phyloP scores from a whole-genome alignment of 129 eudicot genomes.

The Daucus carota region DNA sequence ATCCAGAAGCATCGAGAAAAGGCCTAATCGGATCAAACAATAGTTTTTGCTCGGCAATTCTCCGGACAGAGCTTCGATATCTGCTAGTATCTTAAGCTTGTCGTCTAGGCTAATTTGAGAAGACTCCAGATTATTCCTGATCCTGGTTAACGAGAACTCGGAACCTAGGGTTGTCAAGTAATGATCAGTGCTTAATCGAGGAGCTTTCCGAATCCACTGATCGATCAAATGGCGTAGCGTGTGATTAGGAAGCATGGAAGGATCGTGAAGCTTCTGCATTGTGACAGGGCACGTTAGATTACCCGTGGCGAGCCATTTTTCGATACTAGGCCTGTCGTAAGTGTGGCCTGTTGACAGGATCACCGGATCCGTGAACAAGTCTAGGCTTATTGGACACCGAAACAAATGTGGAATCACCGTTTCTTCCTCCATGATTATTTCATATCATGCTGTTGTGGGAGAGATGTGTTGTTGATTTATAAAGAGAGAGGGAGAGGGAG shows the following conservation, averaged over 20 bases:
- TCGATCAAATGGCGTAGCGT: conserved; percentile 32
- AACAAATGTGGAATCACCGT: conserved; percentile 28
- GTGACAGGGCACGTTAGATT: conserved; percentile 38
- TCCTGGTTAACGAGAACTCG: conserved; percentile 13
- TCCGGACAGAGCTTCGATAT: conserved; percentile 11
- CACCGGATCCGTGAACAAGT: conserved; percentile 38
- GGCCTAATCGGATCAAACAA: conserved; percentile 24
- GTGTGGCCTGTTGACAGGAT: conserved; percentile 46
- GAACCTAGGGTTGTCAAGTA: background rate
- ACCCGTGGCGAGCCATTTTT: conserved; percentile 29
- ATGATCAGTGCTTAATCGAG: conserved; percentile 2
- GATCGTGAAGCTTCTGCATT: conserved; percentile 31
- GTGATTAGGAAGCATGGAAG: conserved; percentile 28
- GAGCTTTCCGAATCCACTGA: conserved; percentile 22
- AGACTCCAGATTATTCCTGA: conserved; percentile 26
- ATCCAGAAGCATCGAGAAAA: conserved; percentile 18
- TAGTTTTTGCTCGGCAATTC: conserved; percentile 23
- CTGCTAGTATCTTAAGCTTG: conserved; percentile 23
- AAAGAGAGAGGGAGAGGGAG: background rate
- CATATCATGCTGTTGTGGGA: too few relatives aligned
- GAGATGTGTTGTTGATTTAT: background rate
- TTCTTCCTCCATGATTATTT: conserved; percentile 7
- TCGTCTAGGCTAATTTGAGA: conserved; percentile 15
- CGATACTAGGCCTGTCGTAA: conserved; percentile 31
- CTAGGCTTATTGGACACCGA: conserved; percentile 39